These are phyloP conservation scores for Emergomyces pasteurianus DNA, from an alignment of 2,329 filamentous ascomycete species.

Conservation along the genomic window DNA sequence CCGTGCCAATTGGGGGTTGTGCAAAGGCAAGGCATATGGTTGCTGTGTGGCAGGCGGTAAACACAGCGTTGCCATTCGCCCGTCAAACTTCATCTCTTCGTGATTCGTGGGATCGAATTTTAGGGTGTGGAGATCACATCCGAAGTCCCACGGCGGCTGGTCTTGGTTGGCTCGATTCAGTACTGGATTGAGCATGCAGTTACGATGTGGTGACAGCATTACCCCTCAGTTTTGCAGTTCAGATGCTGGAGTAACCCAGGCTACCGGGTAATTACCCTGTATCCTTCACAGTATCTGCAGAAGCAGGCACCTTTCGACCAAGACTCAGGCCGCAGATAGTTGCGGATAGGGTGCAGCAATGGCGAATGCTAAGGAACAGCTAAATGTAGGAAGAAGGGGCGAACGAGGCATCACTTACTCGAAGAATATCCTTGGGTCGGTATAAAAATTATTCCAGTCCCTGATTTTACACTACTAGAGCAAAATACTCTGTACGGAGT, in stretches of 20 bases:
- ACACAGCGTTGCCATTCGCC: not conserved
- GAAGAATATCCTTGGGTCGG: not conserved
- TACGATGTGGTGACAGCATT: not conserved
- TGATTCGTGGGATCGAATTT: not conserved
- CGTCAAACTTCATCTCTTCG: not conserved
- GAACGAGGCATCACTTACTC: too few relatives aligned
- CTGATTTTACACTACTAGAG: not conserved
- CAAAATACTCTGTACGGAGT: not conserved
- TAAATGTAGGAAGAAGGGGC: not conserved
- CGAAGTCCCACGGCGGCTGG: too few relatives aligned
- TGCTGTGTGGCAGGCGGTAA: not conserved
- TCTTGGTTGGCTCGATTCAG: not conserved
- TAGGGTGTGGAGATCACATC: not conserved
- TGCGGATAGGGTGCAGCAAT: not conserved
- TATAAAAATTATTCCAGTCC: not conserved
- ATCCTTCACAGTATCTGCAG: not conserved
- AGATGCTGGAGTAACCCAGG: not conserved
- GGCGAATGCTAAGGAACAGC: not conserved
- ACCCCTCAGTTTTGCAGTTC: not conserved
- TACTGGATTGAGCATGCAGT: not conserved
- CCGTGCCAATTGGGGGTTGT: not conserved
- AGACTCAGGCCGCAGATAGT: not conserved
- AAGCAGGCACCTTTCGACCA: conserved; percentile 1
- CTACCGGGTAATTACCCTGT: not conserved
- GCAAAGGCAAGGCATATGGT: not conserved